These are phyloP conservation scores for Pseudogymnoascus sp. DNA, from an alignment of 2,329 filamentous ascomycete genomes.

Conservation along the genomic window DNA sequence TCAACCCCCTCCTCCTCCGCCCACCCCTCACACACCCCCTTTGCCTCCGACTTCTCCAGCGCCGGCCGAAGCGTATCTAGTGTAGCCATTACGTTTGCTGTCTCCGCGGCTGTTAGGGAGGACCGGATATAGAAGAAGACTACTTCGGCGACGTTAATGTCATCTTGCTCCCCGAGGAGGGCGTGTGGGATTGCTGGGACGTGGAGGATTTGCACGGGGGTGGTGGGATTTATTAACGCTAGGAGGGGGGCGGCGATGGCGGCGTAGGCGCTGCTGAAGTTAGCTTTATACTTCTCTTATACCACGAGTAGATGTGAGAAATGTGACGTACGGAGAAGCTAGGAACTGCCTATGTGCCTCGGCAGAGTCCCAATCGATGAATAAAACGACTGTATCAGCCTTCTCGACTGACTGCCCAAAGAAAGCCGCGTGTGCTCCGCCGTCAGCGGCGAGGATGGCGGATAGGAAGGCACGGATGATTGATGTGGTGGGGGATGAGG, in stretches of 20 bases:
- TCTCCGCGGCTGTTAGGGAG: background rate
- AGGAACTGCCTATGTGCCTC: background rate
- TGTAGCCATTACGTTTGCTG: background rate
- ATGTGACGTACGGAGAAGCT: background rate
- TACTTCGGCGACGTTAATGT: background rate
- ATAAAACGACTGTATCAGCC: background rate
- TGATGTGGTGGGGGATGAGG: background rate
- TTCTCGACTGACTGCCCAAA: background rate
- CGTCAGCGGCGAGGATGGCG: background rate
- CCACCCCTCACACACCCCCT: background rate
- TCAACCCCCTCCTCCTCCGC: background rate
- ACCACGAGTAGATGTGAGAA: background rate
- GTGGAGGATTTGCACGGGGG: background rate
- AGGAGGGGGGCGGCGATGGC: background rate
- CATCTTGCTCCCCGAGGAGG: background rate
- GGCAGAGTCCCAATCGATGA: background rate
- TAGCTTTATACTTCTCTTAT: background rate
- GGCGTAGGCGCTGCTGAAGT: background rate
- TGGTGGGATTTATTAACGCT: background rate
- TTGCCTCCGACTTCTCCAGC: background rate
- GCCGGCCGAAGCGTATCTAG: background rate
- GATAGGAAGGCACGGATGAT: background rate
- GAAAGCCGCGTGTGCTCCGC: background rate
- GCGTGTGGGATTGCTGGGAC: background rate
- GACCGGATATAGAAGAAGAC: background rate